A percentile compares a stretch with the other conserved stretches of the same genome.
Conservation (phyloP, 2,329 filamentous ascomycete genomes). For the Akanthomyces dipterigenus region DNA sequence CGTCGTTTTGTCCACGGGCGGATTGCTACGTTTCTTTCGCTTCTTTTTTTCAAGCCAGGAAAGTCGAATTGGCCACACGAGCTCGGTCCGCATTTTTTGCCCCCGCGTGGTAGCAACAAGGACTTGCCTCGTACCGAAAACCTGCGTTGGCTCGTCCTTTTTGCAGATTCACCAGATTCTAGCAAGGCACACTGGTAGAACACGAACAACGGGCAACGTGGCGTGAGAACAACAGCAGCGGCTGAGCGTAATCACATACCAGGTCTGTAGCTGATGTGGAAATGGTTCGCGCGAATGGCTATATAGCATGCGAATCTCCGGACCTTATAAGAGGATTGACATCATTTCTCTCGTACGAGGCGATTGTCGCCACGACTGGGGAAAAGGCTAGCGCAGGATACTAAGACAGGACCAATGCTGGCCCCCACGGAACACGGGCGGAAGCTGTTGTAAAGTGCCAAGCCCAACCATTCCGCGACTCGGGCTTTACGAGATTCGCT, state of each 20-base stretch:
- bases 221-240: neutral
- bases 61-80: neutral
- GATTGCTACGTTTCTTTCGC: neutral
- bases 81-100: neutral
- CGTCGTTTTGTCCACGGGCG: neutral
- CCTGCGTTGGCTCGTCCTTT: neutral
- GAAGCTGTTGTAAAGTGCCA: neutral
- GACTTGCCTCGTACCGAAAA: neutral
- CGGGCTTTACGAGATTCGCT: neutral
- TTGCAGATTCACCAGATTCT: neutral
- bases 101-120: neutral
- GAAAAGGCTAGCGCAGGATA: neutral
- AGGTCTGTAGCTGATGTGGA: neutral
- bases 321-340: neutral
- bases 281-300: neutral
- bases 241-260: neutral
- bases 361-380: neutral
- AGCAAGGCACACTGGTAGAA: too few species aligned
- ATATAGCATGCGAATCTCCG: neutral
- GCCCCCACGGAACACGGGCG: neutral
- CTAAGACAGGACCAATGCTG: neutral
- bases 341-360: neutral
- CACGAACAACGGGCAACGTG: neutral
- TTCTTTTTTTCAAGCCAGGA: neutral
- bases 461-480: neutral